phyloP scores from a whole-genome alignment of 202 grass and related monocot species.

The Elaeis oleifera region DNA sequence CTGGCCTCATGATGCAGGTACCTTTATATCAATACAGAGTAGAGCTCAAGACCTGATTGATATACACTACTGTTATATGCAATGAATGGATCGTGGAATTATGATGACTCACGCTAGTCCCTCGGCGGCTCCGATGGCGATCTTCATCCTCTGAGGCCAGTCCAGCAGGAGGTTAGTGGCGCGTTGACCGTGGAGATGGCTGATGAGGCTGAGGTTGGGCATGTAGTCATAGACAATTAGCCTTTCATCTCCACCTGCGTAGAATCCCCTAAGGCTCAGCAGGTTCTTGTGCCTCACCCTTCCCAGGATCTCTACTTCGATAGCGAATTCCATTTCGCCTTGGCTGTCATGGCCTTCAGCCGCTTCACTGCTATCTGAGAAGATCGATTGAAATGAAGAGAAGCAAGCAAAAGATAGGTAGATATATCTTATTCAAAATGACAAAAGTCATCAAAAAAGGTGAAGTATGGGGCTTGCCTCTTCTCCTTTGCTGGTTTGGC shows the following conservation, averaged over 20 bases:
- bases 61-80: too few species aligned
- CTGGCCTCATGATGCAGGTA: slow-evolving; percentile 68
- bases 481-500: slow-evolving; percentile 42
- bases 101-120: slow-evolving; percentile 33
- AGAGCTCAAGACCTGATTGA: too few species aligned
- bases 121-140: slow-evolving; percentile 55
- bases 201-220: slow-evolving; percentile 59
- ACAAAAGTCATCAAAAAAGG: neutral
- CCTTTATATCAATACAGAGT: neutral
- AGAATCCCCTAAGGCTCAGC: slow-evolving; percentile 57
- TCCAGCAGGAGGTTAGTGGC: slow-evolving; percentile 33
- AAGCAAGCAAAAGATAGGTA: too few species aligned
- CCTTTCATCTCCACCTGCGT: slow-evolving; percentile 46
- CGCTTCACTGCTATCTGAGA: slow-evolving; percentile 65
- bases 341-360: slow-evolving; percentile 58
- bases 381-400: too few species aligned
- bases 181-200: slow-evolving; percentile 43
- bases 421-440: neutral
- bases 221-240: slow-evolving; percentile 91
- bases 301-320: slow-evolving; percentile 76
- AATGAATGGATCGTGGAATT: too few species aligned
- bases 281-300: slow-evolving; percentile 58
- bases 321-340: slow-evolving; percentile 69
- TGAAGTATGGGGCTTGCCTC: slow-evolving; percentile 23
- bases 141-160: slow-evolving; percentile 45